Evolutionary conservation across 2,329 filamentous ascomycete species (phyloP), one percentile per base, ranked within the genome.

Genomic region (Aulographum hederae): DNA sequence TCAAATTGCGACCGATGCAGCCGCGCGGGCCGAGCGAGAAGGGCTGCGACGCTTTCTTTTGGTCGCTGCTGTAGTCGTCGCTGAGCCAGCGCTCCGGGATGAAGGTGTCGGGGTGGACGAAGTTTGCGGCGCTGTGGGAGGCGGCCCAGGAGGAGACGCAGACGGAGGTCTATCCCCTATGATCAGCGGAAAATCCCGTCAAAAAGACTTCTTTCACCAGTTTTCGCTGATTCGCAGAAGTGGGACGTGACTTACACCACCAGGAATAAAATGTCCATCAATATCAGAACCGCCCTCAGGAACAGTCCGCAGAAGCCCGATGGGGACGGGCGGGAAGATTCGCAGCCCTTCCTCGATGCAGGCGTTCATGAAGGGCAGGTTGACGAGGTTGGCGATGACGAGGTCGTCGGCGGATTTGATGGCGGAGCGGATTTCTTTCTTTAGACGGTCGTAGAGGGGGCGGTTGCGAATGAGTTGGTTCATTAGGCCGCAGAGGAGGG

Each of bases 341-440:
- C 58, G 49, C 26, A 60, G 39, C 0, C 45, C 45, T 37, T 61
- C 58, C 20, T 58, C 51, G 5, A 61, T 41, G 26, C 51, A 53
- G 1, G 53, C 54, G 12, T 46, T 42, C 12, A 60, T 32, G 35
- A 55, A 60, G 0, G 42, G 42, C 12, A 60, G 37, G 3, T 45
- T 36, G 10, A 42, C 40, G 2, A 51, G 36, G 2, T 35, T 29
- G 4, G 43, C 38, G 38, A 58, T 43, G 12, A 25, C 32, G 2
- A 38, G 15, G n/a, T 38, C 36, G 1, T 21, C 23, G 18, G 32
- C 30, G 12, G 18, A n/a, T n/a, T 19, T 38, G 36, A 38, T 20
- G 3, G 2, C 23, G 12, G 20, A 13, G 8, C 36, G 30, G 6
- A 38, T 15, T 14, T 38, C 36, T 10, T 30, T 4, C 25, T 28